Evolutionary conservation across 1,284 basidiomycete genomes (phyloP), one percentile per base, ranked within the genome.

Genomic region (Dichomitus squalens): DNA sequence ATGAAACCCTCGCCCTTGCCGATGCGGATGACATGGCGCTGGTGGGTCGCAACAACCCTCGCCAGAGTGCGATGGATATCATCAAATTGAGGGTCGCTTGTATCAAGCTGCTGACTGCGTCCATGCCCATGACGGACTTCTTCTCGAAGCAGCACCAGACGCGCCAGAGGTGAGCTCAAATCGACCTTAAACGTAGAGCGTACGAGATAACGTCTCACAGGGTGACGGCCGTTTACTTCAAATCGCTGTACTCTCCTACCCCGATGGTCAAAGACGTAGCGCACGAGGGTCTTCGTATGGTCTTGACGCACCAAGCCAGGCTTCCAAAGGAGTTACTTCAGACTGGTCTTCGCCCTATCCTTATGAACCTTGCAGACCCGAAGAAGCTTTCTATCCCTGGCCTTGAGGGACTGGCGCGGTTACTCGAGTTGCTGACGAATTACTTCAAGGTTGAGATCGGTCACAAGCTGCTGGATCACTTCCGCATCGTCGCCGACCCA

Each of bases 361-460:
- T 99, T 48, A 97, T 98, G 90, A 99, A 99, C 70, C 85, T 99
- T 18, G 96, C 96, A 4, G 98, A 99, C 73, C 92, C 96, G 39
- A 95, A 96, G 70, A 87, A 94, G 29, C 81, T 99, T 29, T 96
- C 95, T 4, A 92, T 98, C n/a, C 86, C 93, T 6, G 96, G 96
- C 18, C 77, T 99, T 47, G 95, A 98, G 71, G 97, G 98, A 4
- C 79, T 99, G 23, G 96, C 97, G 12, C 87, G 96, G n/a, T 83
- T 99, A 58, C 79, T 99, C 49, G 95, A 98, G 73, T 82, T 99
- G 7, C 77, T 99, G 55, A 98, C 96, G 47, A 98, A 97, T 72
- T 99, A 99, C 76, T 99, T 99, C 88, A 99, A 99, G 73, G 96
- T 99, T 41, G 97, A 99, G 77, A 99, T 99, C 65, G 98, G 97